phyloP scores from a whole-genome alignment of 208 protist genomes.

The Wallacemonas sp. region DNA sequence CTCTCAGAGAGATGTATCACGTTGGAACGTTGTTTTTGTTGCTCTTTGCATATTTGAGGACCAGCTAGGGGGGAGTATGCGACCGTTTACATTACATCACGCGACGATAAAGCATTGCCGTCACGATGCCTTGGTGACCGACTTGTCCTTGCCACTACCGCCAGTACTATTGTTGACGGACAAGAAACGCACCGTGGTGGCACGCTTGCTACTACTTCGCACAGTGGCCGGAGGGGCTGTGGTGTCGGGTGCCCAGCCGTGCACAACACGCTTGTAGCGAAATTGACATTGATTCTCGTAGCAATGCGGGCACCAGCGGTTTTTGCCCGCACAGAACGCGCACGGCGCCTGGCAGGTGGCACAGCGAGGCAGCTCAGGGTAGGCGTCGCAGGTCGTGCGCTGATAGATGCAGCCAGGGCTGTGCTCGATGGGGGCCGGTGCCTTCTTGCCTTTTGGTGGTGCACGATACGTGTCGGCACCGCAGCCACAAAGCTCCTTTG shows the following conservation, averaged over 20 bases:
- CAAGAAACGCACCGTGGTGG: slow-evolving; percentile 1
- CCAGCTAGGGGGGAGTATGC: no score
- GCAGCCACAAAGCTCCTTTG: slow-evolving; percentile 80
- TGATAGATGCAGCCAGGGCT: slow-evolving; percentile 70
- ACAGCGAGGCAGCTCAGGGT: slow-evolving; percentile 77
- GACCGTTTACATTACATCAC: no score
- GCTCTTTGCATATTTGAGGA: no score
- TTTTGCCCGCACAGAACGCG: slow-evolving; percentile 65
- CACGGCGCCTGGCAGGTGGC: slow-evolving; percentile 70
- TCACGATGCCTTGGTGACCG: no score
- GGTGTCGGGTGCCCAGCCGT: slow-evolving; percentile 36
- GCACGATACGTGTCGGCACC: slow-evolving; percentile 81
- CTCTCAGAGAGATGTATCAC: no score
- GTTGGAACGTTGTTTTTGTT: no score
- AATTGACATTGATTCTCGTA: slow-evolving; percentile 76
- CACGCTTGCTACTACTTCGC: slow-evolving; percentile 1
- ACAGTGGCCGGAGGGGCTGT: neutral
- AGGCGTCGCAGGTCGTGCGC: slow-evolving; percentile 76
- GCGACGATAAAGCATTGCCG: no score
- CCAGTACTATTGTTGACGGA: no score
- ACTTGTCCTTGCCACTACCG: no score
- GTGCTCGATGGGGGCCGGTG: slow-evolving; percentile 51
- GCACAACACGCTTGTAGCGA: slow-evolving; percentile 77
- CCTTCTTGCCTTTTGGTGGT: slow-evolving; percentile 81
- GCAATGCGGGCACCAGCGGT: slow-evolving; percentile 87